These are phyloP conservation scores for Sutorius eximius DNA, from an alignment of 1,284 basidiomycete species.

Conservation along the genomic window DNA sequence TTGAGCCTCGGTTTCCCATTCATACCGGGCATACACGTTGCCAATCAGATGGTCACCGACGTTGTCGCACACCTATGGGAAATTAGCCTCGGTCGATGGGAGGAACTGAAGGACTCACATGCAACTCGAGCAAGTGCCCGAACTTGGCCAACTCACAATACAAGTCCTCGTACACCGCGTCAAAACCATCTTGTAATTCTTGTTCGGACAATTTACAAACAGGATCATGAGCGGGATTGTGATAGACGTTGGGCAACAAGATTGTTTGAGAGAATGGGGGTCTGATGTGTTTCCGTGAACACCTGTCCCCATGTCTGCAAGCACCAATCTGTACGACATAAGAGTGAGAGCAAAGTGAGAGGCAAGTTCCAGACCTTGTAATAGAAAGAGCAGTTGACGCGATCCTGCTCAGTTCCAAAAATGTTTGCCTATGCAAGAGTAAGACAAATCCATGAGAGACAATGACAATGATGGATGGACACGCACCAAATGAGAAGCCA, in stretches of 20 bases:
- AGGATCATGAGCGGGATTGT: slow-evolving; percentile 94
- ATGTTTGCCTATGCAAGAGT: slow-evolving; percentile 66
- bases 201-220: slow-evolving; percentile 83
- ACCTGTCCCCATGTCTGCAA: slow-evolving; percentile 94
- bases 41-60: slow-evolving; percentile 98
- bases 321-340: slow-evolving; percentile 74
- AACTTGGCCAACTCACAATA: slow-evolving; percentile 94
- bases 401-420: slow-evolving; percentile 88
- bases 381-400: slow-evolving; percentile 94
- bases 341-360: slow-evolving; percentile 9
- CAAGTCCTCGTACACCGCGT: slow-evolving; percentile 94
- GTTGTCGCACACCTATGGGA: slow-evolving; percentile 88
- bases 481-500: slow-evolving; percentile 65
- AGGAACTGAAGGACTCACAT: slow-evolving; percentile 55
- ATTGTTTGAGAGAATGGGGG: slow-evolving; percentile 98
- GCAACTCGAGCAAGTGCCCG: slow-evolving; percentile 93
- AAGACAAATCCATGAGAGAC: neutral
- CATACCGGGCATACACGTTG: slow-evolving; percentile 97
- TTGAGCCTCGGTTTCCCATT: slow-evolving; percentile 98
- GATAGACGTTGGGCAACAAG: slow-evolving; percentile 97
- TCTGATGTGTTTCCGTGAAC: slow-evolving; percentile 96
- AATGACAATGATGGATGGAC: neutral
- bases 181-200: slow-evolving; percentile 94
- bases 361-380: slow-evolving; percentile 67
- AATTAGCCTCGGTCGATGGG: neutral